Conservation (phyloP, 768 basidiomycete genomes). For the Boletus tylopilopsis region DNA sequence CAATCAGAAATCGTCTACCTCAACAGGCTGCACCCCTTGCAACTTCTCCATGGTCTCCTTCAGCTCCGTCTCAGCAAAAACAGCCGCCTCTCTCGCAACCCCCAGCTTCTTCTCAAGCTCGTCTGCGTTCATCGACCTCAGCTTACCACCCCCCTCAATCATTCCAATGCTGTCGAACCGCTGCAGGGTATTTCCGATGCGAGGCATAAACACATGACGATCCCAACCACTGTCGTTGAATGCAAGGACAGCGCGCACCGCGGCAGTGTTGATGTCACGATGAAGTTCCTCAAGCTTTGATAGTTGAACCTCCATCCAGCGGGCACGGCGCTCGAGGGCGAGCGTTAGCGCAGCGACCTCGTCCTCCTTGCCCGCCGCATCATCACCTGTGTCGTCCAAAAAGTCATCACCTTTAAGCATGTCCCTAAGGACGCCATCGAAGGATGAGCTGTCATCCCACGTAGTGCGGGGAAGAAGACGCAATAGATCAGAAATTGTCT, state of each 20-base stretch:
- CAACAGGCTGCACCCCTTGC: constrained; percentile 50
- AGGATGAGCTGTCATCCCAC: constrained; percentile 88
- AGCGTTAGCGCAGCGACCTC: constrained; percentile 82
- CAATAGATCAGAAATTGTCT: constrained; percentile 83
- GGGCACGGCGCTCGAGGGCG: constrained; percentile 82
- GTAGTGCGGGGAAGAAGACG: constrained; percentile 84
- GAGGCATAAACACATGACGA: constrained; percentile 61
- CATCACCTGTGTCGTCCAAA: constrained; percentile 70
- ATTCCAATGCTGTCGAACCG: constrained; percentile 67
- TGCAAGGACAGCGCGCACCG: constrained; percentile 74
- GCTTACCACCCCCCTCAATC: constrained; percentile 40
- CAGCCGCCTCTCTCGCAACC: constrained; percentile 67
- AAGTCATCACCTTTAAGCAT: constrained; percentile 90
- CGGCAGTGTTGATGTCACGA: constrained; percentile 86
- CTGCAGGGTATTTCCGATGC: constrained; percentile 60
- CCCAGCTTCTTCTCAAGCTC: constrained; percentile 74
- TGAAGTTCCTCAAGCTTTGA: constrained; percentile 87
- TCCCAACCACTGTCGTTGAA: constrained; percentile 90
- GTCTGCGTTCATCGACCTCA: constrained; percentile 55
- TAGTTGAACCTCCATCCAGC: constrained; percentile 91
- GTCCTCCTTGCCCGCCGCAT: constrained; percentile 64
- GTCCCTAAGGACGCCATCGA: constrained; percentile 79
- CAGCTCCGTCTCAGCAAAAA: constrained; percentile 71
- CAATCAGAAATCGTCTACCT: constrained; percentile 32
- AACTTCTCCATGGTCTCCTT: constrained; percentile 71